Percentiles rank a stretch among this genome's conserved stretches.
Conservation (phyloP, 1,139 yeast species). For the Saccharomyces hybrid region DNA sequence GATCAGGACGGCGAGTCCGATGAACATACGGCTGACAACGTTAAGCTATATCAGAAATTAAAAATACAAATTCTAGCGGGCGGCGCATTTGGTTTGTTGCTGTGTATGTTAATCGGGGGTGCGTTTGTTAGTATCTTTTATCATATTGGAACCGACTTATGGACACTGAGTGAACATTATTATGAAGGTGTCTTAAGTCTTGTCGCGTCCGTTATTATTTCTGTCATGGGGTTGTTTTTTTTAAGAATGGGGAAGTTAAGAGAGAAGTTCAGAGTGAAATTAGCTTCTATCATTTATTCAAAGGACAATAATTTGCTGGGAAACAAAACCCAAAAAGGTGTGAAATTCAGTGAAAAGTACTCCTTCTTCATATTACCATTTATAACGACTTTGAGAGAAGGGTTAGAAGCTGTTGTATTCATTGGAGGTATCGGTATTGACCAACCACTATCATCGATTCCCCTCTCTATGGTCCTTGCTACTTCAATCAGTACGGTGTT, state of each 20-base stretch:
- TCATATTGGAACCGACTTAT: conserved; percentile 67
- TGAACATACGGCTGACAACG: conserved; percentile 13
- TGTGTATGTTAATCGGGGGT: conserved; percentile 75
- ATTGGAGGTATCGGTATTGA: conserved; percentile 82
- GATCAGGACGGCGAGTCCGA: conserved; percentile 4
- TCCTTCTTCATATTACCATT: conserved; percentile 79
- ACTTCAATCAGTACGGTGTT: conserved; percentile 55
- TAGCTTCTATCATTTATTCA: conserved; percentile 63
- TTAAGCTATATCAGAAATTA: conserved; percentile 49
- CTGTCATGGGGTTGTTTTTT: conserved; percentile 89
- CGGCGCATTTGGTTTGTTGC: conserved; percentile 56
- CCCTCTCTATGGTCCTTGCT: conserved; percentile 73
- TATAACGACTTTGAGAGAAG: conserved; percentile 81
- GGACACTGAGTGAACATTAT: conserved; percentile 81
- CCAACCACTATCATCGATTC: conserved; percentile 71
- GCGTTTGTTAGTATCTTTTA: conserved; percentile 83
- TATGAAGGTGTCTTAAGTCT: conserved; percentile 90
- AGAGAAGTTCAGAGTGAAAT: conserved; percentile 86
- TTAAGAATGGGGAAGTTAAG: conserved; percentile 83
- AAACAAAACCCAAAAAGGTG: conserved; percentile 11
- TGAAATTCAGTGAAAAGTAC: conserved; percentile 49
- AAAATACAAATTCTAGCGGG: conserved; percentile 77
- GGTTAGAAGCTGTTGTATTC: conserved; percentile 86
- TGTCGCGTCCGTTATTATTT: conserved; percentile 74
- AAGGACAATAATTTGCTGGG: conserved; percentile 17